phyloP scores from a whole-genome alignment of 2,329 filamentous ascomycete species.

The Hypomyces rosellus region DNA sequence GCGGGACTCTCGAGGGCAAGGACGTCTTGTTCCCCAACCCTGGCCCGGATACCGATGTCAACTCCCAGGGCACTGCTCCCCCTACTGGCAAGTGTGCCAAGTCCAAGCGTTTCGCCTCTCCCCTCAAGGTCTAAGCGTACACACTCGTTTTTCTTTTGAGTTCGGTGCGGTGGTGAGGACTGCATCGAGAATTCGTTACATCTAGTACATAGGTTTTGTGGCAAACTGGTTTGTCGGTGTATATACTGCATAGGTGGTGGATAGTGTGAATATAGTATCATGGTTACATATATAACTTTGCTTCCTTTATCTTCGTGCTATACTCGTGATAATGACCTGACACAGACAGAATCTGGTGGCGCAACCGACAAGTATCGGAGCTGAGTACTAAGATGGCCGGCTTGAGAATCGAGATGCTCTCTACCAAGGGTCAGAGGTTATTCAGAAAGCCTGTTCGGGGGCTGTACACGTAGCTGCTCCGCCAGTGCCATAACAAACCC shows the following conservation, averaged over 20 bases:
- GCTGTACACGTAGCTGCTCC: too few species aligned
- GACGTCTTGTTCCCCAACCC: constrained; percentile 56
- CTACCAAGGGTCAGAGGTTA: too few species aligned
- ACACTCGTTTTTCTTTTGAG: not conserved
- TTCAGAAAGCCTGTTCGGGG: too few species aligned
- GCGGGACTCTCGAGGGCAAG: constrained; percentile 44
- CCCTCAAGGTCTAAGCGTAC: not conserved
- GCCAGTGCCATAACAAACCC: too few species aligned
- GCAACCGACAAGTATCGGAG: too few species aligned
- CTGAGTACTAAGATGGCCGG: too few species aligned
- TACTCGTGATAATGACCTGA: too few species aligned
- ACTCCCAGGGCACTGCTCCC: constrained; percentile 3
- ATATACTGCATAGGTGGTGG: not conserved
- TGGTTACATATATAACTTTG: too few species aligned
- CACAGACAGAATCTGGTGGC: too few species aligned
- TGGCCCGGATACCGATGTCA: constrained; percentile 38
- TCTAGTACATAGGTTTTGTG: not conserved
- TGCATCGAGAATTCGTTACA: not conserved
- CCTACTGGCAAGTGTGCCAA: constrained; percentile 4
- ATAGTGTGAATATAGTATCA: not conserved
- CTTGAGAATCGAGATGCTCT: too few species aligned
- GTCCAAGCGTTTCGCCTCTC: not conserved
- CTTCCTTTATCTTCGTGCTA: too few species aligned
- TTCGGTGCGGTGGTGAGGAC: not conserved
- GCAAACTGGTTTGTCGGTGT: not conserved